Percentiles rank a stretch among this genome's conserved stretches.
These are phyloP conservation scores for Hortiboletus campestris DNA, from an alignment of 768 basidiomycete genomes.

Conservation along the genomic window DNA sequence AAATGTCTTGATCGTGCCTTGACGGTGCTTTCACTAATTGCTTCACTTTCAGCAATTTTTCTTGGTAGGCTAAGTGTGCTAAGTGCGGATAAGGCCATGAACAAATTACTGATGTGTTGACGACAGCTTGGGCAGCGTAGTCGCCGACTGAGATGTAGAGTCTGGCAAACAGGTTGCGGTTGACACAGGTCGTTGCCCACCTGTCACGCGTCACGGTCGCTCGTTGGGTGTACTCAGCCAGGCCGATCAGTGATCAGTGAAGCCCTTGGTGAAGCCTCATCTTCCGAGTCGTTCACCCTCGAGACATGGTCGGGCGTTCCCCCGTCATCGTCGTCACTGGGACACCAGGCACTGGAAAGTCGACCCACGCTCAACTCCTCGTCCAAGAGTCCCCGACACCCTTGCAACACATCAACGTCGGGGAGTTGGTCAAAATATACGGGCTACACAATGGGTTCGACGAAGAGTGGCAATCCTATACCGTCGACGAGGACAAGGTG, in stretches of 20 bases:
- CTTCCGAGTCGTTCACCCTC: too few species aligned
- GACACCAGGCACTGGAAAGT: conserved; percentile 95
- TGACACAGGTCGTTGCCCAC: conserved; percentile 35
- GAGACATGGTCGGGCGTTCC: conserved; percentile 26
- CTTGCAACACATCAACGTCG: conserved; percentile 82
- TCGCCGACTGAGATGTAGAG: conserved; percentile 67
- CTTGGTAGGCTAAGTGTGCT: too few species aligned
- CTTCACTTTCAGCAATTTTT: too few species aligned
- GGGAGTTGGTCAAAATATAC: conserved; percentile 84
- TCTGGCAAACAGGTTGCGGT: conserved; percentile 1
- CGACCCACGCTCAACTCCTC: conserved; percentile 87
- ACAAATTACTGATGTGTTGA: too few species aligned
- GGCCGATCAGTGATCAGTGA: too few species aligned
- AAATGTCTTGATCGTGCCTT: too few species aligned
- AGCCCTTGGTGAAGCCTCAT: too few species aligned
- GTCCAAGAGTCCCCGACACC: conserved; percentile 66
- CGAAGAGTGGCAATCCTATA: conserved; percentile 93
- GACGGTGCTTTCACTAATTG: too few species aligned
- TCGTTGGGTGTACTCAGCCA: too few species aligned
- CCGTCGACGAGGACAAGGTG: conserved; percentile 95
- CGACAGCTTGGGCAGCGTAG: conserved; percentile 89
- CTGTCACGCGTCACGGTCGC: too few species aligned
- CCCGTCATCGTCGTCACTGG: conserved; percentile 86
- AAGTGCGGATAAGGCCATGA: too few species aligned
- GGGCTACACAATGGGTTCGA: conserved; percentile 83